phyloP scores from a whole-genome alignment of 371 early-diverging fungal genomes.

The Actinomucor elegans region DNA sequence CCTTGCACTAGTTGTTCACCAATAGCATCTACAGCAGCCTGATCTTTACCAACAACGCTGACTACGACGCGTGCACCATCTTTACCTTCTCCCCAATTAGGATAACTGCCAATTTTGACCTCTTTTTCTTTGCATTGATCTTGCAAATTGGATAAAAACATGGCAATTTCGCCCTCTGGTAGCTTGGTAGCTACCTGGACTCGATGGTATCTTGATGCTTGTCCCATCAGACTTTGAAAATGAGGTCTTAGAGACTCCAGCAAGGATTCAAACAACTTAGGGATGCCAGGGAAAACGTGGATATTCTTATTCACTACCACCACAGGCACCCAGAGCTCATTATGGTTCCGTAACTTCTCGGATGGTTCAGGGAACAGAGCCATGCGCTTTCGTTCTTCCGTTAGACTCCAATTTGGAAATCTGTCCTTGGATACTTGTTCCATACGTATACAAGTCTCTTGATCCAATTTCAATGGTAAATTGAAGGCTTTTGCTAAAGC shows the following conservation, averaged over 20 bases:
- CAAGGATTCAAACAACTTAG: slow-evolving; percentile 60
- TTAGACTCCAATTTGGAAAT: slow-evolving; percentile 32
- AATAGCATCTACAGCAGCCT: slow-evolving; percentile 25
- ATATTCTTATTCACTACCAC: slow-evolving; percentile 65
- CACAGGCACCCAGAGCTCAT: slow-evolving; percentile 71
- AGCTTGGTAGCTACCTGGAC: slow-evolving; percentile 54
- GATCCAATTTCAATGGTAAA: slow-evolving; percentile 48
- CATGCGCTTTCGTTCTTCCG: slow-evolving; percentile 66
- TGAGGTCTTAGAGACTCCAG: slow-evolving; percentile 34
- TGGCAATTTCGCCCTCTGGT: slow-evolving; percentile 60
- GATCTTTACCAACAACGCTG: slow-evolving; percentile 53
- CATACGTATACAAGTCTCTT: slow-evolving; percentile 63
- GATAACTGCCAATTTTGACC: slow-evolving; percentile 72
- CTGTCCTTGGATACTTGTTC: slow-evolving; percentile 13
- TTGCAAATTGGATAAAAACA: slow-evolving; percentile 50
- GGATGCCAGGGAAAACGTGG: slow-evolving; percentile 75
- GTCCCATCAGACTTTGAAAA: slow-evolving; percentile 19
- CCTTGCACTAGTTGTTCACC: slow-evolving; percentile 15
- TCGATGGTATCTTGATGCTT: slow-evolving; percentile 40
- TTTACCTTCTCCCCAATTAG: slow-evolving; percentile 50
- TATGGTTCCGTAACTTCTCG: slow-evolving; percentile 39
- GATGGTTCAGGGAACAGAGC: slow-evolving; percentile 61
- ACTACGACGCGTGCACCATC: slow-evolving; percentile 45
- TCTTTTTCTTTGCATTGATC: slow-evolving; percentile 24
- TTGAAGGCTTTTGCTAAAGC: slow-evolving; percentile 67